A percentile compares a stretch with the other conserved stretches of the same genome.
Conservation (phyloP, 1,139 yeast species). For the Eremothecium coryli region DNA sequence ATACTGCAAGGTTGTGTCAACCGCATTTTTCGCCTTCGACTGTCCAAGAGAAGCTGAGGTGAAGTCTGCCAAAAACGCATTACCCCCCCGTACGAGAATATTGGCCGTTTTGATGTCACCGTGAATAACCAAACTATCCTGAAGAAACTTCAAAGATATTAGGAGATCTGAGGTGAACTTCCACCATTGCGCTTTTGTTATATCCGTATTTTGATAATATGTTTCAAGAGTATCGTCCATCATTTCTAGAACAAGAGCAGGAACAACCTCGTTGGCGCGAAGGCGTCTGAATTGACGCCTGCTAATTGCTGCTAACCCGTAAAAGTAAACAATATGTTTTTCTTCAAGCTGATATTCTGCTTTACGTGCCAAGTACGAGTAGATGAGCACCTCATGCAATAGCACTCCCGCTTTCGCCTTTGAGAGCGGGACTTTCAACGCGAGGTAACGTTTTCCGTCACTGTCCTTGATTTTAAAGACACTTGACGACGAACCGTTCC, state of each 20-base stretch:
- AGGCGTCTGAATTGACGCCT: conserved; percentile 12
- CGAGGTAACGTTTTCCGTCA: conserved; percentile 1
- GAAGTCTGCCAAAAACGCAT: conserved; percentile 15
- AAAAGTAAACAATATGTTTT: conserved; percentile 12
- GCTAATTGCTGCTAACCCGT: conserved; percentile 14
- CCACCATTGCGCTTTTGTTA: conserved; percentile 11
- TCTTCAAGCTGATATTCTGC: background rate
- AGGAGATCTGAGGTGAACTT: conserved; percentile 9
- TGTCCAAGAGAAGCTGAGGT: conserved; percentile 10
- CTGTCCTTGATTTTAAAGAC: conserved; percentile 2
- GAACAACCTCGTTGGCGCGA: conserved; percentile 14
- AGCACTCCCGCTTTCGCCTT: conserved; percentile 2
- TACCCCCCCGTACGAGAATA: conserved; percentile 9
- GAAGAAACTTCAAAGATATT: conserved; percentile 10
- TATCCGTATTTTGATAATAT: conserved; percentile 6
- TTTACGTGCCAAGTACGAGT: conserved; percentile 3
- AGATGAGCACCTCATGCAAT: conserved; percentile 6
- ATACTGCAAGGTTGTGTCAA: conserved; percentile 16
- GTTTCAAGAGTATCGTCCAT: conserved; percentile 11
- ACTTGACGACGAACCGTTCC: conserved; percentile 2
- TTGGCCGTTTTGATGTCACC: conserved; percentile 20
- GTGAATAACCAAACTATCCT: conserved; percentile 12
- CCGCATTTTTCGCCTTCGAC: background rate
- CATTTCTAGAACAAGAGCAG: conserved; percentile 14
- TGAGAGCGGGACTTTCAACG: conserved; percentile 6